Percentiles rank a stretch among this genome's conserved stretches.
Conservation (phyloP, 2,329 filamentous ascomycete species). For the Raffaelea albimanens region DNA sequence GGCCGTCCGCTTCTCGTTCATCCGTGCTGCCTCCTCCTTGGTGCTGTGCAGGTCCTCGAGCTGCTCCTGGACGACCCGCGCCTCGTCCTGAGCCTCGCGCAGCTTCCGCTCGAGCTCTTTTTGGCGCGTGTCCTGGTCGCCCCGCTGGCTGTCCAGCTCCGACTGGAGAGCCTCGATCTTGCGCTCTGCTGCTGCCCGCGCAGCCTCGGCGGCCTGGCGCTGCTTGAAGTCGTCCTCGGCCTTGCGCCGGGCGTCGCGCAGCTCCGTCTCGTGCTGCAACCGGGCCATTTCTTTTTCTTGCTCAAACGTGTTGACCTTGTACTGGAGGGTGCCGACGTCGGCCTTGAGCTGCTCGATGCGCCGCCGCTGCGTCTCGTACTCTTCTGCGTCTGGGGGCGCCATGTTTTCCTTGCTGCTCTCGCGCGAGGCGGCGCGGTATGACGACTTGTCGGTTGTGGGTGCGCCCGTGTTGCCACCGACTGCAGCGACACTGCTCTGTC, state of each 20-base stretch:
- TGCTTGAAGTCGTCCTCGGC: slow-evolving; percentile 79
- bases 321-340: slow-evolving; percentile 78
- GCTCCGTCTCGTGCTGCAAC: slow-evolving; percentile 72
- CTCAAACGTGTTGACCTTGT: slow-evolving; percentile 77
- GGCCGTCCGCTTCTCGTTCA: slow-evolving; percentile 42
- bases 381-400: slow-evolving; percentile 47
- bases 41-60: slow-evolving; percentile 58
- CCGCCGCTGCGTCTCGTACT: slow-evolving; percentile 47
- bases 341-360: slow-evolving; percentile 73
- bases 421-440: slow-evolving; percentile 36
- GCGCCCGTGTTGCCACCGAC: slow-evolving; percentile 1
- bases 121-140: slow-evolving; percentile 43
- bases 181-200: slow-evolving; percentile 37
- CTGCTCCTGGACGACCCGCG: slow-evolving; percentile 68
- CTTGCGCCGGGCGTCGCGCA: slow-evolving; percentile 68
- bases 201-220: slow-evolving; percentile 49
- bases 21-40: slow-evolving; percentile 61
- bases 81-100: slow-evolving; percentile 63
- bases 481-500: slow-evolving; percentile 9
- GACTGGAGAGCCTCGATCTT: slow-evolving; percentile 39
- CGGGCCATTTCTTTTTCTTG: slow-evolving; percentile 77
- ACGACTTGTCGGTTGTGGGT: slow-evolving; percentile 13
- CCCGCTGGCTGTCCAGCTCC: slow-evolving; percentile 43
- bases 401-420: slow-evolving; percentile 53
- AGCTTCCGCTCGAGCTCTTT: slow-evolving; percentile 59